A percentile compares a stretch with the other conserved stretches of the same genome.
Evolutionary conservation across 345 rosid genomes (phyloP).

Genomic region (Euphorbia peplus): DNA sequence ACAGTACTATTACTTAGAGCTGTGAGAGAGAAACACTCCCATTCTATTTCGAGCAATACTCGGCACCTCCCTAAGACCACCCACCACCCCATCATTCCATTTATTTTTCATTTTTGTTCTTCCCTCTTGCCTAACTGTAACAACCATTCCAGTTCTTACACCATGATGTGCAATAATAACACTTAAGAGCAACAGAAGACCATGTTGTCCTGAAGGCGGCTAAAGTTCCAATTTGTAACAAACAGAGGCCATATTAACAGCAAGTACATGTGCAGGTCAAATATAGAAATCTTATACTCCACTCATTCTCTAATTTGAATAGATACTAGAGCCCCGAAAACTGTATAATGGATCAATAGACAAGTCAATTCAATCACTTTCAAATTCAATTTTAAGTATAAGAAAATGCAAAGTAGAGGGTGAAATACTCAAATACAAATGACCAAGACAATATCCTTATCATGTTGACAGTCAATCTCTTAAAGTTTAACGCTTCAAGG

Average conservation of each 20-base stretch:
- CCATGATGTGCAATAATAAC: neutral
- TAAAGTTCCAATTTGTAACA: too few relatives aligned
- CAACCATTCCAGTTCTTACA: neutral
- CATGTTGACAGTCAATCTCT: conserved; percentile 2
- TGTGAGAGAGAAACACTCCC: neutral
- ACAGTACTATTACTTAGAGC: too few relatives aligned
- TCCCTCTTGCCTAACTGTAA: too few relatives aligned
- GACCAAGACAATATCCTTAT: neutral
- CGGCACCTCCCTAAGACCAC: too few relatives aligned
- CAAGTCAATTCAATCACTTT: conserved; percentile 3
- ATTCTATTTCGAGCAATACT: too few relatives aligned
- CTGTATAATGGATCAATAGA: neutral
- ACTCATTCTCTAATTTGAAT: neutral
- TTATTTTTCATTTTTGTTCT: too few relatives aligned
- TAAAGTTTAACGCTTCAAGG: neutral
- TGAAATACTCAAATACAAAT: neutral
- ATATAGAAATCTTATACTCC: neutral
- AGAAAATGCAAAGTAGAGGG: neutral
- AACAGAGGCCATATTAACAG: too few relatives aligned
- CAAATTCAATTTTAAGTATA: neutral
- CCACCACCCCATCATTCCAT: too few relatives aligned
- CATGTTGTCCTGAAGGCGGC: too few relatives aligned
- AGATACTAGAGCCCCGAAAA: neutral
- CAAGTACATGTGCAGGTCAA: neutral
- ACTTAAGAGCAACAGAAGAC: neutral